A percentile compares a stretch with the other conserved stretches of the same genome.
phyloP scores from a whole-genome alignment of 202 grass and related monocot genomes.

The Panicum virgatum region DNA sequence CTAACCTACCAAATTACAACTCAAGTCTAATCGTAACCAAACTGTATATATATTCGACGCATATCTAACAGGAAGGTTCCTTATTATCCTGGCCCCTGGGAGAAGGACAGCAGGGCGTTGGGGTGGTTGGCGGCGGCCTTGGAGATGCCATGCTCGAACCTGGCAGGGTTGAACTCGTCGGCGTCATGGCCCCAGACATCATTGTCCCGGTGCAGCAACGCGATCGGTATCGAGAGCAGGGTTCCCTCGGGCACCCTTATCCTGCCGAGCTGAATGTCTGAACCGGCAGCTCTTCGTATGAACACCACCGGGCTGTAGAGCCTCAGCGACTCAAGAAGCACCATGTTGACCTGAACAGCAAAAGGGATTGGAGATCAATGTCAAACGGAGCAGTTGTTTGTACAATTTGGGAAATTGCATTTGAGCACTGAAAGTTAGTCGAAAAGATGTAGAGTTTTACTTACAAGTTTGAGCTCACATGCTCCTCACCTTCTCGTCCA shows the following conservation, averaged over 20 bases:
- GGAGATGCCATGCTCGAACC: slow-evolving; percentile 28
- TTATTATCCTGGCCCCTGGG: too few relatives aligned
- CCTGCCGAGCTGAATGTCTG: not conserved
- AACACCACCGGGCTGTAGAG: slow-evolving; percentile 25
- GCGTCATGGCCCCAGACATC: slow-evolving; percentile 33
- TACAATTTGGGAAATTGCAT: not conserved
- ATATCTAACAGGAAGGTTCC: too few relatives aligned
- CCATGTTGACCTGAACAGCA: slow-evolving; percentile 15
- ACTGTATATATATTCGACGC: too few relatives aligned
- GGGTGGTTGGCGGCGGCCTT: not conserved
- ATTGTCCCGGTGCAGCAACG: slow-evolving; percentile 1
- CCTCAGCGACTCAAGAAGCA: slow-evolving; percentile 21
- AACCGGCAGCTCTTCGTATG: not conserved
- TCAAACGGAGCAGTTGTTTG: not conserved
- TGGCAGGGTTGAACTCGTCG: slow-evolving; percentile 20
- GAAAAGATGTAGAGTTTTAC: not conserved
- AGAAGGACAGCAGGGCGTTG: slow-evolving; percentile 30
- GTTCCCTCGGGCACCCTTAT: slow-evolving; percentile 18
- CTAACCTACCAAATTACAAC: too few relatives aligned
- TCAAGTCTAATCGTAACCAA: too few relatives aligned
- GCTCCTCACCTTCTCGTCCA: too few relatives aligned
- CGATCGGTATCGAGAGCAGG: not conserved
- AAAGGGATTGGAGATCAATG: not conserved
- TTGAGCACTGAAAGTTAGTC: not conserved
- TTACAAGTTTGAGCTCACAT: slow-evolving; percentile 46